Base-by-base conservation (phyloP, 495 filamentous ascomycete species). In the Lentithecium fluviatile region DNA sequence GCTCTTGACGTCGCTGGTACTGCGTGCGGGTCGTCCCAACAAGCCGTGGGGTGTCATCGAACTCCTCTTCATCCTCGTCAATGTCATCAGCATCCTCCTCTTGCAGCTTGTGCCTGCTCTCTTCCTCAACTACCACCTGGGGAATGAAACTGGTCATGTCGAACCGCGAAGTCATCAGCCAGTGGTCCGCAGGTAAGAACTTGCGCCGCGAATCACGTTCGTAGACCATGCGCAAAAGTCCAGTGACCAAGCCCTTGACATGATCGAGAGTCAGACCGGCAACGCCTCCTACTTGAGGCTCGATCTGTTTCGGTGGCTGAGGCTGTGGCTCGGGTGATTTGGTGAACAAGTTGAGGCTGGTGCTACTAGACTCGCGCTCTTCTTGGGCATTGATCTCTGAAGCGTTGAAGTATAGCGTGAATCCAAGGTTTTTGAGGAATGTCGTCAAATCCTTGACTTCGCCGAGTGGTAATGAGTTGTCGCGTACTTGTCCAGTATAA, bases 401-500 rank as follows among this genome's bases (percentile, higher is more conserved):
- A 24, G 86, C 79, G 68, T 93, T 85, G 79, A 90, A 96, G 72
- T 96, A 95, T 54, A 96, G 78, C 0, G 89, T 86, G 62, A 97
- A 97, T 0, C 87, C 85, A n/a, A 97, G 79, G 56, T 94, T 91
- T 65, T 97, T 97, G 29, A 99, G 79, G 68, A 97, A 99, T 0
- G 83, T 74, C 2, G 88, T 87, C 66, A 99, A 81, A 10, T 82
- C 80, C 65, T 84, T 84, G 11, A 97, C 76, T 29, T 95, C 86
- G 15, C 73, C 72, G 13, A 96, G 71, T 1, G 82, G 82, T 20
- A 97, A 75, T 26, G 86, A 81, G 73, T 87, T 91, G 48, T 85
- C 82, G 32, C 85, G 65, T 7, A 48, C 45, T 17, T 53, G 43
- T 15, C 55, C 38, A 11, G 58, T 46, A 26, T 17, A 47, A 2